phyloP scores from a whole-genome alignment of 78 protist genomes.

The Dictyostelium firmibasis region DNA sequence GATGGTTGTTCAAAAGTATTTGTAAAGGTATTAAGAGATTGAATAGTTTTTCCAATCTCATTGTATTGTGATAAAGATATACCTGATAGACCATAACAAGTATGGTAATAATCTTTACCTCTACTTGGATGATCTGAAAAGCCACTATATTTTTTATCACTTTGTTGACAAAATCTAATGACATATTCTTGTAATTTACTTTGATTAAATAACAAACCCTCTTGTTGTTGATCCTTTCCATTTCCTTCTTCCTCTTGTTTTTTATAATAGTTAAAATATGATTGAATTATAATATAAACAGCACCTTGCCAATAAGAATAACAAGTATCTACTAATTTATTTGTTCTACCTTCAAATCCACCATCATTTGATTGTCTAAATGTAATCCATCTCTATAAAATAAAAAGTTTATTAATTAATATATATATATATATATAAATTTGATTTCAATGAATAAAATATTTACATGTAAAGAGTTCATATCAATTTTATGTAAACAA shows the following conservation, averaged over 20 bases:
- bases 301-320: conserved; percentile 98
- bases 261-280: background rate
- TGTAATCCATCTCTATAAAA: conserved; percentile 86
- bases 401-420: background rate
- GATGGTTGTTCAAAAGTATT: conserved; percentile 29
- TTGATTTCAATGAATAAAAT: background rate
- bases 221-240: background rate
- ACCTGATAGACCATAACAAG: conserved; percentile 94
- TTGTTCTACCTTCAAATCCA: conserved; percentile 98
- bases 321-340: conserved; percentile 98
- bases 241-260: background rate
- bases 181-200: conserved; percentile 85
- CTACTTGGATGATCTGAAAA: conserved; percentile 94
- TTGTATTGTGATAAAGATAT: conserved; percentile 83
- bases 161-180: conserved; percentile 87
- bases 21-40: background rate
- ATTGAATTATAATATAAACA: conserved; percentile 27
- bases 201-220: conserved; percentile 67
- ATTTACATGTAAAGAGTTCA: conserved; percentile 44
- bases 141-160: conserved; percentile 83
- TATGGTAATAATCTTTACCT: conserved; percentile 93
- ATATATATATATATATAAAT: background rate
- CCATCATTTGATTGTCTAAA: conserved; percentile 94
- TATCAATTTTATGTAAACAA: conserved; percentile 55
- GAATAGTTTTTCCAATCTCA: conserved; percentile 21